A percentile compares a stretch with the other conserved stretches of the same genome.
Conservation (phyloP, 345 rosid species). For the Salix koriyanagi region DNA sequence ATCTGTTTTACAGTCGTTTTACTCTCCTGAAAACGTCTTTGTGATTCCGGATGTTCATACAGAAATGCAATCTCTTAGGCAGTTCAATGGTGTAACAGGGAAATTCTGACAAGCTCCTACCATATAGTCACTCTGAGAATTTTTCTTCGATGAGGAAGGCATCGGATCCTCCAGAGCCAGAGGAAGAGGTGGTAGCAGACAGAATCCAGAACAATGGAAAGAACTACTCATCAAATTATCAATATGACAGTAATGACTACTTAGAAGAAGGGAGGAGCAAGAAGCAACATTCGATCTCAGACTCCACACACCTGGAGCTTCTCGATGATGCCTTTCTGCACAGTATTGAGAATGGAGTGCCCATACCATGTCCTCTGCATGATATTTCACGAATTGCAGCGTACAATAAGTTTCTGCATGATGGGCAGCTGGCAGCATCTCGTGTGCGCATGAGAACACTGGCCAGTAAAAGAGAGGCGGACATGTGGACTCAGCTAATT, state of each 20-base stretch:
- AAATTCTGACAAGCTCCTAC: slow-evolving; percentile 4
- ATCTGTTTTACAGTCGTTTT: background rate
- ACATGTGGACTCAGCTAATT: slow-evolving; percentile 43
- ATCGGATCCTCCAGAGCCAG: background rate
- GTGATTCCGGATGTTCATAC: slow-evolving; percentile 14
- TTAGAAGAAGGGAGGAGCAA: slow-evolving; percentile 39
- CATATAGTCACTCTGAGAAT: background rate
- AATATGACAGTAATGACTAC: slow-evolving; percentile 27
- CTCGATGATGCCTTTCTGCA: slow-evolving; percentile 42
- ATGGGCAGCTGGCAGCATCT: slow-evolving; percentile 22
- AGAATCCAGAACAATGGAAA: background rate
- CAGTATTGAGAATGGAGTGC: slow-evolving; percentile 15
- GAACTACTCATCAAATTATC: slow-evolving; percentile 12
- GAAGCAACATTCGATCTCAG: slow-evolving; percentile 49
- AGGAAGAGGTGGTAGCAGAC: background rate
- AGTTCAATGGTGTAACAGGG: background rate
- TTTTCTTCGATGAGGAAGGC: slow-evolving; percentile 5
- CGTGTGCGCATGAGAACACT: slow-evolving; percentile 19
- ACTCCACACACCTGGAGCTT: slow-evolving; percentile 42
- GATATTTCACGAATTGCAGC: slow-evolving; percentile 3
- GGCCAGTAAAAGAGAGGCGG: slow-evolving; percentile 34
- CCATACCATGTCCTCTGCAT: background rate
- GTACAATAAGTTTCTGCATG: background rate
- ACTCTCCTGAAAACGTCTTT: slow-evolving; percentile 20
- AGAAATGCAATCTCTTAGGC: slow-evolving; percentile 1